A percentile compares a stretch with the other conserved stretches of the same genome.
These are phyloP conservation scores for Neofusicoccum laricinum DNA, from an alignment of 2,329 filamentous ascomycete species.

Conservation along the genomic window DNA sequence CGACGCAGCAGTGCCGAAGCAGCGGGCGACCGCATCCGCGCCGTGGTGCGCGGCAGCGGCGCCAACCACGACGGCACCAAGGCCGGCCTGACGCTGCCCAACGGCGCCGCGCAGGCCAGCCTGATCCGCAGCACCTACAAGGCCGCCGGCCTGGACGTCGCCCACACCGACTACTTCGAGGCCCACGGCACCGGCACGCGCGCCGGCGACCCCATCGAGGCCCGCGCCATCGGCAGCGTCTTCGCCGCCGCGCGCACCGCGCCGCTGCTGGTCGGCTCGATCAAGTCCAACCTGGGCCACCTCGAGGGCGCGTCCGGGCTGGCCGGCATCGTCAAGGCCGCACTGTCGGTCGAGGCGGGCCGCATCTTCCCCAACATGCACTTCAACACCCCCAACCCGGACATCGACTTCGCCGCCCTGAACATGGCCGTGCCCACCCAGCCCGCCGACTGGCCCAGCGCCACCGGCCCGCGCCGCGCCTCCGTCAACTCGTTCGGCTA, in stretches of 20 bases:
- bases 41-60: constrained; percentile 41
- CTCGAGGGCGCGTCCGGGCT: constrained; percentile 29
- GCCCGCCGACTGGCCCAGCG: constrained; percentile 16
- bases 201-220: constrained; percentile 30
- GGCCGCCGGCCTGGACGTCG: constrained; percentile 33
- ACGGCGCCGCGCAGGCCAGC: constrained; percentile 29
- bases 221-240: constrained; percentile 20
- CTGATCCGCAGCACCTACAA: constrained; percentile 37
- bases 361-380: constrained; percentile 26
- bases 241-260: constrained; percentile 56
- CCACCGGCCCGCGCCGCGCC: constrained; percentile 18
- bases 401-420: constrained; percentile 15
- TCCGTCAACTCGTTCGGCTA: constrained; percentile 25
- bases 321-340: constrained; percentile 27
- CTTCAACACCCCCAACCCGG: constrained; percentile 17
- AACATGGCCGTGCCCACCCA: constrained; percentile 18
- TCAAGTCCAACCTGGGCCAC: constrained; percentile 31
- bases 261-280: constrained; percentile 18
- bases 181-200: constrained; percentile 42
- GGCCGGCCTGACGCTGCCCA: constrained; percentile 41
- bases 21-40: constrained; percentile 53
- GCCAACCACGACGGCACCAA: constrained; percentile 54
- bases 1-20: constrained; percentile 54
- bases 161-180: constrained; percentile 32
- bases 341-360: constrained; percentile 22